Evolutionary conservation across 495 filamentous ascomycete species (phyloP).

Genomic region (Parathielavia appendiculata): DNA sequence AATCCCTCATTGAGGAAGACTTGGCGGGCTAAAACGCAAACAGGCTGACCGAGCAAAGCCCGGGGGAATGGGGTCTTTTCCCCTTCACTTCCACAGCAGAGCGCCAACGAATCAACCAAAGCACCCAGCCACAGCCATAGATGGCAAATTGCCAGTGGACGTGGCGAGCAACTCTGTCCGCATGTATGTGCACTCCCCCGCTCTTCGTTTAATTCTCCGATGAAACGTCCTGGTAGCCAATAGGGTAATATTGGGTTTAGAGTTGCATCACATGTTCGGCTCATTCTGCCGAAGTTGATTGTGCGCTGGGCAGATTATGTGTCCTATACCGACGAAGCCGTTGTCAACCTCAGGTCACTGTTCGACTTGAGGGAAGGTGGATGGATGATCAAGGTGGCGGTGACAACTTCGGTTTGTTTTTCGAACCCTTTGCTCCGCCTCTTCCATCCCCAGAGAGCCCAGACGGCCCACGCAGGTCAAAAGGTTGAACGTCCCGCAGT

Average conservation of each 20-base stretch:
- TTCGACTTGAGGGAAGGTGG: not conserved
- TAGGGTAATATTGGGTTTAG: constrained; percentile 5
- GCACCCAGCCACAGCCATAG: no score
- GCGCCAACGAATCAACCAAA: no score
- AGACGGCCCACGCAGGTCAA: no score
- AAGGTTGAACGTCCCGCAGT: no score
- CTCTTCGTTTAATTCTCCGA: constrained; percentile 1
- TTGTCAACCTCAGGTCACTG: not conserved
- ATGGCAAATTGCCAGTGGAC: no score
- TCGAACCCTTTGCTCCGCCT: no score
- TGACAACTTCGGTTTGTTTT: no score
- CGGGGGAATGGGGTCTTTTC: not conserved
- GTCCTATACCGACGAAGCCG: not conserved
- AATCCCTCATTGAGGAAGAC: constrained; percentile 10
- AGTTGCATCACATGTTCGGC: constrained; percentile 8
- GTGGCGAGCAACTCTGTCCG: not conserved
- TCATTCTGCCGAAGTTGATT: not conserved
- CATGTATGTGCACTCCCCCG: not conserved
- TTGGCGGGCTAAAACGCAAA: constrained; percentile 15
- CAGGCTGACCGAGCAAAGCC: not conserved
- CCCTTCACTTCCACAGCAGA: no score
- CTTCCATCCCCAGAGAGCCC: no score
- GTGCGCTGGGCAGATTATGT: not conserved
- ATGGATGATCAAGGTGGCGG: not conserved
- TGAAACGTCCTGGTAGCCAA: not conserved